Base-by-base conservation (phyloP, 108 stramenopile genomes). In the Seminavis robusta region DNA sequence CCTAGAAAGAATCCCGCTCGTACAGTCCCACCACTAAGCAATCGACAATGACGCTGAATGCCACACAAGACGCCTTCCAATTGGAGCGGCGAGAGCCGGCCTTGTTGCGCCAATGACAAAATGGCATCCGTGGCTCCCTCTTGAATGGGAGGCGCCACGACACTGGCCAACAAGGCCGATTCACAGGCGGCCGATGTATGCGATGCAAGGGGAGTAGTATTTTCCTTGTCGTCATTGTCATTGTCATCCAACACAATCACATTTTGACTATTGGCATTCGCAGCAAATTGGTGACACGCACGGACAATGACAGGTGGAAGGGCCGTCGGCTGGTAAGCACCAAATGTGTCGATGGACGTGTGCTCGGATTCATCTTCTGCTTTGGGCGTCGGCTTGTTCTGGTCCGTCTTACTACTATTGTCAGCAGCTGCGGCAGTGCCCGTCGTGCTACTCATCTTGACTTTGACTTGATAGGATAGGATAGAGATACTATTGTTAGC, bases 1-100 rank as follows among this genome's bases (percentile, higher is more conserved):
- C 90, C 92, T 15, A 94, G 48, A 73, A 94, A 88, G 56, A 91
- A 91, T 11, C 92, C 92, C 8, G 77, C 62, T 23, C 82, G 69
- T 17, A 54, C 19, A n/a, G 38, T 37, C 13, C 39, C 56, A 42
- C 16, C 30, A 33, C 51, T 46, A 34, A 73, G 57, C 23, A 80
- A 48, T 9, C 71, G 59, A 19, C 54, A 19, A 54, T 77, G 77
- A 31, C 57, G 47, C 25, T 71, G 56, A 54, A 79, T 73, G 10
- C 78, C 75, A 33, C 79, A 49, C 38, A 58, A 29, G 19, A 59
- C 79, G 16, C 81, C 79, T 47, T 86, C 84, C 34, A 80, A 33
- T 57, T 86, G 84, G 6, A 82, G 62, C n/a, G 74, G 79, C 21
- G 74, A 71, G 0, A 86, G 53, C 9, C 55, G 47, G 4, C 42